Evolutionary conservation across 192 early-diverging fungal species (phyloP), one percentile per base, ranked within the genome.

Genomic region (Obelidium mucronatum): DNA sequence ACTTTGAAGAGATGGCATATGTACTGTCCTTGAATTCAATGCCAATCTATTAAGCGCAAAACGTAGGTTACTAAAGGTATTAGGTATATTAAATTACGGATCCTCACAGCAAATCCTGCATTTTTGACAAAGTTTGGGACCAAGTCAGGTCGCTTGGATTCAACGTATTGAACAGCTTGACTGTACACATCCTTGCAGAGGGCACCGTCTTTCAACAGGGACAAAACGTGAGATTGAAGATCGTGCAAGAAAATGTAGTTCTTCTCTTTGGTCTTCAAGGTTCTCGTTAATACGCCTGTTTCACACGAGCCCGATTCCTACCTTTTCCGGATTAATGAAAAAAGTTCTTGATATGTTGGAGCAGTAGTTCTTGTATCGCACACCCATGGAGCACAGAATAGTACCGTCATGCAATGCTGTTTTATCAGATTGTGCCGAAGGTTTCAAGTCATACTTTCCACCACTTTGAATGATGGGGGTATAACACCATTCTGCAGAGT

Each of bases 401-500:
- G 93, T 95, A 36, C 95, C 96, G 1, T 93, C 90, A 75, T 96
- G 94, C 37, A 99, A 81, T 36, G 81, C 78, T n/a, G 89, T 88
- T 0, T 83, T 80, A 81, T 92, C 90, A 34, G 94, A 95, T 40
- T 80, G 80, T 5, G 95, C 97, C 2, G 90, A 91, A 13, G 93
- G 88, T 68, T 88, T 89, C 65, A 99, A 84, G 71, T 97, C 92
- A 80, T 96, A 99, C 40, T 89, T 85, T 44, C 97, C 97, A 67
- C 98, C 98, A 84, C 94, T 96, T 83, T 98, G 97, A 73, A 99
- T 91, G 62, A 97, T 94, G 6, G 98, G 98, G 6, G 90, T 83
- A 52, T 96, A 94, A 75, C 95, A 94, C 93, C 93, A 95, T 55
- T 99, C 98, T 11, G 90, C 82, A 66, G 88, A 84, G 22, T 91